phyloP scores from a whole-genome alignment of 371 early-diverging fungal species.

The Phascolomyces articulosus region DNA sequence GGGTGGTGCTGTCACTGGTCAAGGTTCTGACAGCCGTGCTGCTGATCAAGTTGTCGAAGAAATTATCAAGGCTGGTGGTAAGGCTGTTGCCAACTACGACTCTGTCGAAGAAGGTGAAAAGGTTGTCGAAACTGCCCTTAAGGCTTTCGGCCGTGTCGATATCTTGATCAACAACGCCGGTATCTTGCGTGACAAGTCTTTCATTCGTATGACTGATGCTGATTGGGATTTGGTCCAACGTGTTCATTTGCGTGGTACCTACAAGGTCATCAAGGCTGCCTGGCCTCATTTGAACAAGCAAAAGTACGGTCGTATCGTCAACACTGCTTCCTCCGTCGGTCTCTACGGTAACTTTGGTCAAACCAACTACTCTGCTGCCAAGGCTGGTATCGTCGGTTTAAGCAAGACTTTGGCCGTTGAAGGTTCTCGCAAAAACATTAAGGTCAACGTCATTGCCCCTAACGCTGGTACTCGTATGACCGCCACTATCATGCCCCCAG shows the following conservation, averaged over 20 bases:
- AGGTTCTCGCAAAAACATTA: constrained; percentile 91
- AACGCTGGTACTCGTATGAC: constrained; percentile 98
- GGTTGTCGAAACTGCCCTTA: constrained; percentile 94
- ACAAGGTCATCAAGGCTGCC: constrained; percentile 95
- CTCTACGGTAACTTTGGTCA: constrained; percentile 99
- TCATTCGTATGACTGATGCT: constrained; percentile 92
- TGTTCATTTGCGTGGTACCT: constrained; percentile 94
- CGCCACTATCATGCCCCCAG: constrained; percentile 94
- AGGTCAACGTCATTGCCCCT: constrained; percentile 94
- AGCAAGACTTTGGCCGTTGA: constrained; percentile 92
- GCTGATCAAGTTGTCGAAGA: constrained; percentile 98
- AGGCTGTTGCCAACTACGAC: constrained; percentile 98
- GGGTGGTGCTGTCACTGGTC: constrained; percentile 60
- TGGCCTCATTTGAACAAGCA: constrained; percentile 96
- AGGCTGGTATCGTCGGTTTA: constrained; percentile 91
- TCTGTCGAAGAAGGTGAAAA: constrained; percentile 96
- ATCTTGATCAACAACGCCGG: constrained; percentile 98
- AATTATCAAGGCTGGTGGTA: constrained; percentile 90
- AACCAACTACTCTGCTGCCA: constrained; percentile 95
- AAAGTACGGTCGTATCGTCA: constrained; percentile 89
- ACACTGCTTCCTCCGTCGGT: constrained; percentile 94
- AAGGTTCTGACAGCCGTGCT: constrained; percentile 75
- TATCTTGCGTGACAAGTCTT: constrained; percentile 95
- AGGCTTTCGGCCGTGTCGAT: constrained; percentile 95
- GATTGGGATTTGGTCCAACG: constrained; percentile 95